phyloP scores from a whole-genome alignment of 495 filamentous ascomycete species.

The Aspergillus conjunctus region DNA sequence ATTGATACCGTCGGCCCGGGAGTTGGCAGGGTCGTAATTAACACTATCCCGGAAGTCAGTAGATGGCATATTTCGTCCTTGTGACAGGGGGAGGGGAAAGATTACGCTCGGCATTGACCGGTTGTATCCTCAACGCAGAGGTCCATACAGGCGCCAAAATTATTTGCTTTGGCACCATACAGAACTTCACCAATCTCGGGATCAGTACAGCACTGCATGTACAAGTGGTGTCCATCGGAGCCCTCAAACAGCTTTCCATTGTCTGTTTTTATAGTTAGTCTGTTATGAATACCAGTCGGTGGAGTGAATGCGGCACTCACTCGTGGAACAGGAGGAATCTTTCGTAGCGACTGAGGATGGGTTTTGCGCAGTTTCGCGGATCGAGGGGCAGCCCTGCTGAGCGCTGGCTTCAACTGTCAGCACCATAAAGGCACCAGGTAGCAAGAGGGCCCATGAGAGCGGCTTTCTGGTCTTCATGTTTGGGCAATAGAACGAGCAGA shows the following conservation, averaged over 20 bases:
- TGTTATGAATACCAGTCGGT: not conserved
- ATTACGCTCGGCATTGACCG: not conserved
- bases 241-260: not conserved
- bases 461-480: too few relatives aligned
- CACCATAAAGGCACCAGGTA: too few relatives aligned
- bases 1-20: not conserved
- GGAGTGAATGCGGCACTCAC: not conserved
- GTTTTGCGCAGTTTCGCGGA: not conserved
- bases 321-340: not conserved
- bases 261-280: not conserved
- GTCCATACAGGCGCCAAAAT: not conserved
- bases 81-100: not conserved
- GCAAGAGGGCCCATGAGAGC: too few relatives aligned
- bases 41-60: not conserved
- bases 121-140: not conserved
- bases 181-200: not conserved
- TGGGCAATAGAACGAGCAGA: too few relatives aligned
- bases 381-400: too few relatives aligned
- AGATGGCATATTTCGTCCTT: not conserved
- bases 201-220: conserved; percentile 2
- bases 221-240: not conserved
- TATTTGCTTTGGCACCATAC: not conserved
- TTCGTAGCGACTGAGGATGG: not conserved
- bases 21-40: not conserved
- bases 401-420: too few relatives aligned